Evolutionary conservation across 306 rosid species (phyloP).

Genomic region (Psophocarpus tetragonolobus): DNA sequence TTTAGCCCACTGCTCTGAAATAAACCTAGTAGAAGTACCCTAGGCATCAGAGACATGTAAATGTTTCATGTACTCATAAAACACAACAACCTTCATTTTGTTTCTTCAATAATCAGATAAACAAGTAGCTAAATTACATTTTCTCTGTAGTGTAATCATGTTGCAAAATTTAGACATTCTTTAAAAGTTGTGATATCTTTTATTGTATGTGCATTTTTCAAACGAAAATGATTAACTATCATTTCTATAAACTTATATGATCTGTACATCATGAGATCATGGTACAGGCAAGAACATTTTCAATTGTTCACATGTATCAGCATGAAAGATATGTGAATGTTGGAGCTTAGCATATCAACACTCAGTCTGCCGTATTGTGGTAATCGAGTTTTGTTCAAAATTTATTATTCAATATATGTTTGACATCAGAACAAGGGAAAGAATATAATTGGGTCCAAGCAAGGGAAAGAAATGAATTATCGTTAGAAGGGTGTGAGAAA

Average conservation of each 20-base stretch:
- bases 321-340: neutral
- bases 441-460: no score
- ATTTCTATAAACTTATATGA: neutral
- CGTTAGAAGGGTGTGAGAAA: no score
- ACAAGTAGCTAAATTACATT: neutral
- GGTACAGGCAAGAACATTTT: neutral
- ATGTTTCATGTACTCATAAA: neutral
- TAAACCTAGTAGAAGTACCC: slow-evolving; percentile 7
- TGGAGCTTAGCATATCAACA: neutral
- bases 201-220: neutral
- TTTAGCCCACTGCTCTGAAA: neutral
- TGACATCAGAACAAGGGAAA: neutral
- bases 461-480: no score
- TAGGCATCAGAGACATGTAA: neutral
- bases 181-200: neutral
- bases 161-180: neutral
- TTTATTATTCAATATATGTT: slow-evolving; percentile 2
- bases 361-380: neutral
- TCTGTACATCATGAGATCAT: neutral
- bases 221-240: neutral
- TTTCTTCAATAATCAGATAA: neutral
- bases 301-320: neutral
- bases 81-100: neutral
- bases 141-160: neutral
- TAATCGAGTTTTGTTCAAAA: neutral